Evolutionary conservation across 345 rosid genomes (phyloP), one percentile per base, ranked within the genome.

Genomic region (Orychophragmus violaceus): DNA sequence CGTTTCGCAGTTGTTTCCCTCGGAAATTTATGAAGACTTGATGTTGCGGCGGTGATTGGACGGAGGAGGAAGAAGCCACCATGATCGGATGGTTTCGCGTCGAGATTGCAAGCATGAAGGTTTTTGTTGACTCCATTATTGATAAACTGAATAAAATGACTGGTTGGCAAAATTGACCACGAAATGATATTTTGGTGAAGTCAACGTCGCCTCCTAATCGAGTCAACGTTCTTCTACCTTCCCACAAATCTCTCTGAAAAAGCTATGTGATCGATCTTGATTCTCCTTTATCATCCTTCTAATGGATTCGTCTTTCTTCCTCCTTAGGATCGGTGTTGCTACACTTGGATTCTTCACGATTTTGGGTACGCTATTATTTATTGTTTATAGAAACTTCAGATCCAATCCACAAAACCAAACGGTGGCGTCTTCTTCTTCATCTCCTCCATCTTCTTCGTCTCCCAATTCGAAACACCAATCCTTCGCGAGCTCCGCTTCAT

Each of bases 21-120:
- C 71, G 63, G 0, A 67, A 67, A 32, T 67, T 67, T 35, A 67
- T 2, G 35, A 67, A 67, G 4, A 67, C 64, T 56, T 53, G 62
- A 25, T 27, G 10, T 0, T 18, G 29, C 5, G 42, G 54, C 12
- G 64, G 71, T 2, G 0, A 28, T 12, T 66, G 11, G 14, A 22
- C 44, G 33, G 71, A 37, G 33, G 71, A 37, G 8, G 39, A 37
- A 18, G 51, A 37, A 24, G 36, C 14, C 11, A n/a, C 41, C 62
- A 14, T 41, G 1, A 37, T 37, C 42, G n/a, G n/a, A n/a, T n/a
- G n/a, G n/a, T 13, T 36, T 12, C 1, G 16, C 6, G 46, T 14
- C 17, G 44, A 37, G 46, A 41, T 24, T 24, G 25, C 25, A 24
- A 24, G 25, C 25, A 24, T 24, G 25, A 24, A 24, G 3, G 25